Base-by-base conservation (phyloP, 306 rosid genomes). In the Betula pendula region DNA sequence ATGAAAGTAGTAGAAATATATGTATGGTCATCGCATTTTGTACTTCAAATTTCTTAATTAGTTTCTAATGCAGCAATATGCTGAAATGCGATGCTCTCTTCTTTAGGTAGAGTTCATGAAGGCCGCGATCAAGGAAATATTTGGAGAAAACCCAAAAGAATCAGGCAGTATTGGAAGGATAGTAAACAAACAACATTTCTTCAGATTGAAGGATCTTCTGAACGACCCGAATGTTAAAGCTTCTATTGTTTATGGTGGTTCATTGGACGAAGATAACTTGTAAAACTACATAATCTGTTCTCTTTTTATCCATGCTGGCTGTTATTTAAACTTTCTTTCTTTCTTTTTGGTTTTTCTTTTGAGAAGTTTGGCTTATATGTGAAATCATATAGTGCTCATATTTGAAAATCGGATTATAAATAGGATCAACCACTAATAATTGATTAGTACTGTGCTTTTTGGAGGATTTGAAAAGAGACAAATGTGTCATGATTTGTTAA, bases 181-280 rank as follows among this genome's bases (percentile, higher is more conserved):
- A 22, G 80, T 88, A 31, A 88, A 89, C 66, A 78, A 70, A 74
- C 75, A 75, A 14, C 91, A 88, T 45, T 86, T 85, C 77, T 71
- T 22, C 31, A 88, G 96, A 70, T 80, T 92, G 51, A 75, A 84
- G 79, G 51, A 75, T 76, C 82, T 90, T 51, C 66, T 92, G 15
- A 31, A 47, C 31, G 88, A 88, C 69, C 87, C 89, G 29, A 38
- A 0, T 7, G 89, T 85, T 66, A 66, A 79, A 75, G 79, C 83
- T 74, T 85, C 96, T 0, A 80, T 92, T 55, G 86, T 87, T 81
- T 73, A 71, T 78, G 96, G 97, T 13, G 97, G 97, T 27, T 79
- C 89, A 58, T 63, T 81, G 82, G 85, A 92, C 24, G 85, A 88
- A 50, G 89, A 90, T 16, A 81, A 79, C 82, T 58, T 92, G 97